These are phyloP conservation scores for Aspergillus baeticus DNA, from an alignment of 495 filamentous ascomycete genomes.

Conservation along the genomic window DNA sequence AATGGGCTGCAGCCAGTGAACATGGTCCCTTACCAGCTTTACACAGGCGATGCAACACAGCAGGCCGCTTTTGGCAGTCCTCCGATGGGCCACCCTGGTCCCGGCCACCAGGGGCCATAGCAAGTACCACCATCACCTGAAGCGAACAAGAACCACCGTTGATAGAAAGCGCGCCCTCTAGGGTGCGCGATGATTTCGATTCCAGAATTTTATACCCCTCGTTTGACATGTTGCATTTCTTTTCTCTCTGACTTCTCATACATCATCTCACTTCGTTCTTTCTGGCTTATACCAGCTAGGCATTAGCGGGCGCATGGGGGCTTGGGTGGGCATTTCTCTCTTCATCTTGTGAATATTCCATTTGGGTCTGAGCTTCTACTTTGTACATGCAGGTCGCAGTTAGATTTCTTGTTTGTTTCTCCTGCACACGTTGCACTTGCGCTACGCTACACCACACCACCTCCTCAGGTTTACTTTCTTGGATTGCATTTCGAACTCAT, in stretches of 20 bases:
- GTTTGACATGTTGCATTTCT: conserved; percentile 6
- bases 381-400: background rate
- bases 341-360: conserved; percentile 15
- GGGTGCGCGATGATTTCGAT: background rate
- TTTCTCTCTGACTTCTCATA: conserved; percentile 13
- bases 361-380: background rate
- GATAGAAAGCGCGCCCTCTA: background rate
- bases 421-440: background rate
- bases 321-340: conserved; percentile 37
- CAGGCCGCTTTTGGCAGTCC: conserved; percentile 31
- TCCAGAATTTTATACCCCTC: conserved; percentile 22
- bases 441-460: background rate
- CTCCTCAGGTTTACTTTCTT: conserved; percentile 6
- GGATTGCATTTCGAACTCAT: conserved; percentile 17
- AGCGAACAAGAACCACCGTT: conserved; percentile 1
- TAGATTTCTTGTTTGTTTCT: conserved; percentile 12
- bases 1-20: conserved; percentile 34
- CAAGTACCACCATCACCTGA: background rate
- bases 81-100: conserved; percentile 39
- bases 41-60: conserved; percentile 29
- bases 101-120: conserved; percentile 16
- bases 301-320: conserved; percentile 46
- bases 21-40: conserved; percentile 41
- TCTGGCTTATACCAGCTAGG: conserved; percentile 34
- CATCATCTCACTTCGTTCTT: conserved; percentile 17